These are phyloP conservation scores for Candida gigantensis DNA, from an alignment of 1,139 yeast species.

Conservation along the genomic window DNA sequence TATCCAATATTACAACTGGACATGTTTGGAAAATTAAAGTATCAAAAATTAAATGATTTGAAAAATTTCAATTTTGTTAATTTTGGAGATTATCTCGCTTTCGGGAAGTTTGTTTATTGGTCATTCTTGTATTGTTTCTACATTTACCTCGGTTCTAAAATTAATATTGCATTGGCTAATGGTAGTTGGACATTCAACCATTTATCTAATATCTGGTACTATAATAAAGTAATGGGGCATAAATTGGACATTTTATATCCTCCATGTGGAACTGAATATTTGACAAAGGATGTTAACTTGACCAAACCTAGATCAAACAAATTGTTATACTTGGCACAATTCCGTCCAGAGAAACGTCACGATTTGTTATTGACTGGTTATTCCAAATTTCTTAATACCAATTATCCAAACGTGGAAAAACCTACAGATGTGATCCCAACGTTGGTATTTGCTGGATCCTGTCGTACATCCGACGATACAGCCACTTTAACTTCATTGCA, in stretches of 20 bases:
- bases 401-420: slow-evolving; percentile 11
- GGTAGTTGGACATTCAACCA: slow-evolving; percentile 92
- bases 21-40: slow-evolving; percentile 66
- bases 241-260: slow-evolving; percentile 67
- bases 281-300: slow-evolving; percentile 15
- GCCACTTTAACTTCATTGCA: slow-evolving; percentile 55
- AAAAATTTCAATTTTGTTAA: slow-evolving; percentile 9
- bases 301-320: slow-evolving; percentile 47
- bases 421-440: slow-evolving; percentile 40
- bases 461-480: slow-evolving; percentile 70
- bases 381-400: slow-evolving; percentile 44
- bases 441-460: slow-evolving; percentile 79
- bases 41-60: slow-evolving; percentile 23
- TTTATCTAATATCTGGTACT: slow-evolving; percentile 60
- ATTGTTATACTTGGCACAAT: slow-evolving; percentile 84
- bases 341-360: slow-evolving; percentile 94
- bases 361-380: slow-evolving; percentile 65
- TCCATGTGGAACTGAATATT: slow-evolving; percentile 71
- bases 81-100: slow-evolving; percentile 24
- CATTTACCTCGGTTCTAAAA: slow-evolving; percentile 63
- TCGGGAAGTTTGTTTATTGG: slow-evolving; percentile 72
- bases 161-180: slow-evolving; percentile 70
- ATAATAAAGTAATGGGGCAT: slow-evolving; percentile 24
- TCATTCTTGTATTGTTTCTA: slow-evolving; percentile 59
- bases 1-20: slow-evolving; percentile 89